Evolutionary conservation across 306 rosid genomes (phyloP), one percentile per base, ranked within the genome.

Genomic region (Cicer pinnatifidum): DNA sequence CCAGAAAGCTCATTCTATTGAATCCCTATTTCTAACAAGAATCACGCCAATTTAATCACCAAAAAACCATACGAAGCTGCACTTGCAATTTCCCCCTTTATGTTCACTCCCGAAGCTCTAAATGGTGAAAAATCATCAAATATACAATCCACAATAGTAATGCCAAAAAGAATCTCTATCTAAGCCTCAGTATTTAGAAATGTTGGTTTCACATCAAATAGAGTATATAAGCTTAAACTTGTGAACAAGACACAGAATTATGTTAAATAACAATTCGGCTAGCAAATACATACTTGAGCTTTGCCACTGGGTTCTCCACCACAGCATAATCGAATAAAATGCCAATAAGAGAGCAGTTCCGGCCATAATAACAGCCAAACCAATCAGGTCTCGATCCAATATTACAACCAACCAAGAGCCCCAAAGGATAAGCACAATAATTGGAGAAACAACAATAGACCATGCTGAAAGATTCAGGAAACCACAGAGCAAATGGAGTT

Each of bases 291-390:
- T 91, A 95, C 99, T 95, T 90, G 99, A 95, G 89, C 99, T 95
- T 87, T 95, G 99, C 99, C 99, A 95, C 78, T 91, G 99, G 41
- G 99, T 90, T 91, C 99, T 92, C 99, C 99, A 95, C 99, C 99
- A 95, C 59, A 95, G 91, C 99, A 95, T 91, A 81, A 95, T 95
- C 6, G 99, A 91, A 88, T 95, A 95, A 80, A 95, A 95, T 37
- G 99, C 96, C 88, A 95, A 76, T 38, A 95, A 80, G 76, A 95
- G 99, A 81, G 99, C 97, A 45, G 97, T 91, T 71, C 99, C 99
- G 57, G 97, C 99, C 99, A 95, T 95, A 76, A 95, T 85, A 45
- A 95, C 97, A 53, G 99, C 99, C 85, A 95, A 84, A 74, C 99
- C 99, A 83, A 92, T 87, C 78, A 95, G 84, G 78, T 95, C 92